phyloP scores from a whole-genome alignment of 768 basidiomycete species.

The Amanita polypyramis region DNA sequence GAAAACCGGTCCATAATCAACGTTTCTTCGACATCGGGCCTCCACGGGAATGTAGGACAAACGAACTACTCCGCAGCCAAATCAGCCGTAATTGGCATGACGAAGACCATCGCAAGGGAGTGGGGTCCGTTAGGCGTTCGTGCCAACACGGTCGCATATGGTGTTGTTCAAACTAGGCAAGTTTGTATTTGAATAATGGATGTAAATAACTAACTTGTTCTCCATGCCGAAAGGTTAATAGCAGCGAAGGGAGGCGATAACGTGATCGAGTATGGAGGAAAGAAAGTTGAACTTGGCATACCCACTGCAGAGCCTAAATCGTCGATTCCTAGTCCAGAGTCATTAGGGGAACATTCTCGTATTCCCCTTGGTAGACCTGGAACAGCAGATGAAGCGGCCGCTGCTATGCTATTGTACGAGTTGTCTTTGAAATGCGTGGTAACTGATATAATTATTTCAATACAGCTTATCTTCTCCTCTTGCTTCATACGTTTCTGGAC shows the following conservation, averaged over 20 bases:
- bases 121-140: constrained; percentile 80
- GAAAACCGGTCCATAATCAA: constrained; percentile 73
- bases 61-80: constrained; percentile 77
- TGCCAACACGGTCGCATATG: constrained; percentile 74
- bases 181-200: neutral
- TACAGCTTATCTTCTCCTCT: constrained; percentile 69
- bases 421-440: neutral
- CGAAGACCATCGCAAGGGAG: constrained; percentile 82
- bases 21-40: constrained; percentile 72
- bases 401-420: constrained; percentile 66
- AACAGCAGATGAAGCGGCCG: constrained; percentile 67
- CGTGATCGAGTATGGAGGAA: constrained; percentile 70
- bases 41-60: constrained; percentile 84
- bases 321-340: constrained; percentile 18
- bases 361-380: constrained; percentile 64
- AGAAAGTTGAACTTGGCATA: constrained; percentile 76
- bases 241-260: constrained; percentile 70
- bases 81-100: constrained; percentile 66
- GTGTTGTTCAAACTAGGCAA: constrained; percentile 62
- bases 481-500: constrained; percentile 72
- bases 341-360: constrained; percentile 19
- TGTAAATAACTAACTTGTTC: neutral
- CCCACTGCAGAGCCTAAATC: constrained; percentile 40
- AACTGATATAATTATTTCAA: neutral
- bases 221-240: constrained; percentile 41